A percentile compares a stretch with the other conserved stretches of the same genome.
Conservation (phyloP, 495 filamentous ascomycete genomes). For the Penicillium egyptiacum region DNA sequence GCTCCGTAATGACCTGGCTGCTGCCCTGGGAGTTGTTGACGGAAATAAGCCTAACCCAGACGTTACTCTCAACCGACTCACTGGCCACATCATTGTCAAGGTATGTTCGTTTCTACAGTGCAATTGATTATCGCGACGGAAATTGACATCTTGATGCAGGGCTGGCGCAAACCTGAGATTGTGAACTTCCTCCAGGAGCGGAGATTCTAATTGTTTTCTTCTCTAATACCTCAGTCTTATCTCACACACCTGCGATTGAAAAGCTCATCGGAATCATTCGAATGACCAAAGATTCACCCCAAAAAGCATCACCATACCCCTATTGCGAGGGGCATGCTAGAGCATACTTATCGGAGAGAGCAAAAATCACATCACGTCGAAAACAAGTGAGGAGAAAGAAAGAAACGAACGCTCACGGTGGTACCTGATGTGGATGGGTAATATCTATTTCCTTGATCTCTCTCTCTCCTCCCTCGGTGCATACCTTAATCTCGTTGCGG, state of each 20-base stretch:
- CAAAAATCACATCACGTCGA: slow-evolving; percentile 14
- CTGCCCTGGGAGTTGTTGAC: slow-evolving; percentile 47
- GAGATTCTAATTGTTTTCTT: slow-evolving; percentile 40
- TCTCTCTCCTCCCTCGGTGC: slow-evolving; percentile 20
- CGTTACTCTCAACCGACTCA: slow-evolving; percentile 58
- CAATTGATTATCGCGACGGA: slow-evolving; percentile 1
- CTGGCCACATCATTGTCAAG: slow-evolving; percentile 64
- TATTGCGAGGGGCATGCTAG: slow-evolving; percentile 11
- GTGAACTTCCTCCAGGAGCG: slow-evolving; percentile 48
- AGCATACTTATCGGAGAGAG: slow-evolving; percentile 12
- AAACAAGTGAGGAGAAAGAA: slow-evolving; percentile 11
- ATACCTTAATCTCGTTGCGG: slow-evolving; percentile 24
- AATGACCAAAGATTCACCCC: slow-evolving; percentile 3
- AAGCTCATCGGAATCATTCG: neutral
- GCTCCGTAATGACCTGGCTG: slow-evolving; percentile 53
- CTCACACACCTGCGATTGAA: slow-evolving; percentile 1
- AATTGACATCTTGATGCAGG: slow-evolving; percentile 29
- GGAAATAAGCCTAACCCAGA: slow-evolving; percentile 34
- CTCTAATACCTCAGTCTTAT: slow-evolving; percentile 11
- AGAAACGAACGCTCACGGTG: slow-evolving; percentile 8
- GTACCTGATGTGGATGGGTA: slow-evolving; percentile 12
- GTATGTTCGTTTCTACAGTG: slow-evolving; percentile 34
- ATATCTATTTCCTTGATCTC: slow-evolving; percentile 18
- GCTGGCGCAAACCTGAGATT: slow-evolving; percentile 54
- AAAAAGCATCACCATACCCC: slow-evolving; percentile 11